These are phyloP conservation scores for Candida odintsovae DNA, from an alignment of 805 yeast species.

Conservation along the genomic window DNA sequence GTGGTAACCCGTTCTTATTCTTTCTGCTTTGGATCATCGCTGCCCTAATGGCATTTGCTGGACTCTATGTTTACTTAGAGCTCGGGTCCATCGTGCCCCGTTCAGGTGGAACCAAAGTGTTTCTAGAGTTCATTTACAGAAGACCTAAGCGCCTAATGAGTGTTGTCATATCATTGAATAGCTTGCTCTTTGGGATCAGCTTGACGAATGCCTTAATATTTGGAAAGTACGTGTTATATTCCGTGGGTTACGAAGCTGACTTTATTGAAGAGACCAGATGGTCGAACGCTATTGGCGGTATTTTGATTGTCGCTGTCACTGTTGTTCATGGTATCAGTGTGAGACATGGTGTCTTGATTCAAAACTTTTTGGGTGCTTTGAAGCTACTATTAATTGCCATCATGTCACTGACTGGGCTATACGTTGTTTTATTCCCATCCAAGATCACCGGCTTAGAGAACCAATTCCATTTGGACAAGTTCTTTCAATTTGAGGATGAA, in stretches of 20 bases:
- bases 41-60: constrained; percentile 58
- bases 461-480: constrained; percentile 23
- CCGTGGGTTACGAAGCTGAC: constrained; percentile 36
- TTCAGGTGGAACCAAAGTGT: constrained; percentile 73
- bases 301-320: constrained; percentile 30
- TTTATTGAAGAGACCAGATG: constrained; percentile 23
- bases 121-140: constrained; percentile 60
- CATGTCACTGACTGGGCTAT: constrained; percentile 54
- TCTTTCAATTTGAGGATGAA: constrained; percentile 28
- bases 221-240: constrained; percentile 51
- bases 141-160: constrained; percentile 52
- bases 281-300: constrained; percentile 37
- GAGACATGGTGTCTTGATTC: constrained; percentile 52
- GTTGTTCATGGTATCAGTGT: constrained; percentile 54
- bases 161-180: constrained; percentile 42
- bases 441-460: constrained; percentile 39
- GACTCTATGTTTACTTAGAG: constrained; percentile 61
- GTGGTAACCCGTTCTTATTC: constrained; percentile 59
- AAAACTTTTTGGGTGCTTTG: constrained; percentile 56
- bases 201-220: constrained; percentile 52
- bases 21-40: constrained; percentile 60
- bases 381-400: constrained; percentile 49
- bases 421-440: constrained; percentile 41
- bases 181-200: constrained; percentile 50
- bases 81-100: constrained; percentile 66